Percentiles rank a stretch among this genome's conserved stretches.
Evolutionary conservation across 768 basidiomycete species (phyloP).

Genomic region (Steccherinum ochraceum): DNA sequence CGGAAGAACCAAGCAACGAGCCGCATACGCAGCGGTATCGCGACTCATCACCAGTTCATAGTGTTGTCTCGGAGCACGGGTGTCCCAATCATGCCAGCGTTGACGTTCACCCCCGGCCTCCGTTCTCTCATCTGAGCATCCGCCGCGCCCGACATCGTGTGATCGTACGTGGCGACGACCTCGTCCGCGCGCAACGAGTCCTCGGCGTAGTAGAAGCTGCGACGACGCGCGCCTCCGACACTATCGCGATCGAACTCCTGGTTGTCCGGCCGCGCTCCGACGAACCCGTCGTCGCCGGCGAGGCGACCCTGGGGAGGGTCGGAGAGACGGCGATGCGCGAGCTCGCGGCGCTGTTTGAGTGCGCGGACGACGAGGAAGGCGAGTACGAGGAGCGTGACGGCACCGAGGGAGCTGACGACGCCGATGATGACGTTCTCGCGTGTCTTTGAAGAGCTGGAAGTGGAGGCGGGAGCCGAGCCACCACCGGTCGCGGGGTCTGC

Average conservation of each 20-base stretch:
- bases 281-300: slow-evolving; percentile 21
- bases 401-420: slow-evolving; percentile 78
- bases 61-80: slow-evolving; percentile 78
- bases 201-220: slow-evolving; percentile 86
- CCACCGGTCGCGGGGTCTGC: too few relatives aligned
- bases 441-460: slow-evolving; percentile 35
- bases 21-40: neutral
- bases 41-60: slow-evolving; percentile 62
- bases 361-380: slow-evolving; percentile 67
- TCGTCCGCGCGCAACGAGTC: slow-evolving; percentile 64
- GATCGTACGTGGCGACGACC: slow-evolving; percentile 25
- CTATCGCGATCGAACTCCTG: slow-evolving; percentile 74
- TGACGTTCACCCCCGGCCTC: slow-evolving; percentile 47
- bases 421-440: slow-evolving; percentile 88
- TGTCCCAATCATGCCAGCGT: slow-evolving; percentile 61
- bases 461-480: slow-evolving; percentile 20
- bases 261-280: slow-evolving; percentile 53
- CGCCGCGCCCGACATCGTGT: slow-evolving; percentile 27
- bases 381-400: slow-evolving; percentile 65
- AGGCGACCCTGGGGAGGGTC: slow-evolving; percentile 37
- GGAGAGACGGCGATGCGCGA: slow-evolving; percentile 66
- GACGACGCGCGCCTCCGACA: slow-evolving; percentile 61
- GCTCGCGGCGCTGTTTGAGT: slow-evolving; percentile 58
- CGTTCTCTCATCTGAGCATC: slow-evolving; percentile 47
- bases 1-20: neutral